These are phyloP conservation scores for Alloteropsis semialata DNA, from an alignment of 176 grass and related monocot genomes.

Conservation along the genomic window DNA sequence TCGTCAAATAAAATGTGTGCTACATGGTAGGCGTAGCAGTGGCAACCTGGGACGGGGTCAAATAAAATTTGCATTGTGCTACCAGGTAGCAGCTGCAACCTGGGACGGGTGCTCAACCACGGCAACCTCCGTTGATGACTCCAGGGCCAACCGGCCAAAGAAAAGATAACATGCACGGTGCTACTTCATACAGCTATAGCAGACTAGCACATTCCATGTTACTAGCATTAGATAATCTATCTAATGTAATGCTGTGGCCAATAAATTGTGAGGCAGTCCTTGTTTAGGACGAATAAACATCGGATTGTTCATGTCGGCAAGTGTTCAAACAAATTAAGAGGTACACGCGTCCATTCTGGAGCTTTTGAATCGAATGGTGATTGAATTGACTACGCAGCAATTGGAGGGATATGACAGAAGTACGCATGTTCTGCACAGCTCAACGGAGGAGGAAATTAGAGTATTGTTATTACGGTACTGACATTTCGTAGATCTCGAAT, in stretches of 20 bases:
- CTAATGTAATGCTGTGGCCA: neutral
- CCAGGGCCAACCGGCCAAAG: neutral
- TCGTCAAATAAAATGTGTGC: neutral
- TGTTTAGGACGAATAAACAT: constrained; percentile 27
- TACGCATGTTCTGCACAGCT: constrained; percentile 36
- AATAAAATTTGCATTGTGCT: neutral
- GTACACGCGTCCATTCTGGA: neutral
- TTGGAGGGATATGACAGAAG: neutral
- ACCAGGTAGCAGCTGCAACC: neutral
- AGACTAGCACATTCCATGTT: constrained; percentile 11
- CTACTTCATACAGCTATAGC: neutral
- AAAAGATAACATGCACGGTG: neutral
- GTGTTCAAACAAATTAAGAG: constrained; percentile 8
- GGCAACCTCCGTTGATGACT: neutral
- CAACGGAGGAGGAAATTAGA: neutral
- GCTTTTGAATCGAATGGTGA: neutral
- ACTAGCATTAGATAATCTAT: neutral
- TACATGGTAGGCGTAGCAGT: neutral
- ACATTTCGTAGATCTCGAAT: constrained; percentile 19
- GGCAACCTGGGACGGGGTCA: neutral
- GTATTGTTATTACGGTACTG: neutral
- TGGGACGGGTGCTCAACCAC: neutral
- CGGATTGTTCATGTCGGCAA: constrained; percentile 14
- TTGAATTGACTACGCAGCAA: constrained; percentile 12
- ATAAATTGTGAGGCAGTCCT: neutral